Evolutionary conservation across 192 early-diverging fungal genomes (phyloP), one percentile per base, ranked within the genome.

Genomic region (Mycoemilia scoparia): DNA sequence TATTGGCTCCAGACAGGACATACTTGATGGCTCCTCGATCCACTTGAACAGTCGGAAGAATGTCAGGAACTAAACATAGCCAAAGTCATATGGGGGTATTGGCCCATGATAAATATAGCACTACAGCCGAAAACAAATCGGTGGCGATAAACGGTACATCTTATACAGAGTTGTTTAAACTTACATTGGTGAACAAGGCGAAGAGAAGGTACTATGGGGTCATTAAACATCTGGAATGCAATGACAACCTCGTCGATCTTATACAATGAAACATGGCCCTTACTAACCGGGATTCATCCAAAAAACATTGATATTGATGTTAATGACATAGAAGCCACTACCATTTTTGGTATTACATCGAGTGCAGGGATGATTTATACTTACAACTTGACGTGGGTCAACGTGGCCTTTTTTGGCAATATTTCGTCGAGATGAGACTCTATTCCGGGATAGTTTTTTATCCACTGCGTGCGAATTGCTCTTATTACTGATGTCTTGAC

Each of bases 21-120:
- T 89, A 93, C 62, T 96, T 96, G 57, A 96, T 95, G 23, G 95
- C 95, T 4, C 95, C 95, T 9, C 77, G 70, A 51, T 99, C 95
- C 16, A 95, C 88, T 44, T 92, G 86, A 32, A 95, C 58, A 13
- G 64, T 63, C 21, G 89, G 87, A 50, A 96, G 64, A 30, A 92
- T 85, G 57, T 77, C 75, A 0, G 95, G 95, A 64, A 81, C n/a
- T n/a, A n/a, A n/a, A n/a, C n/a, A n/a, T n/a, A n/a, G n/a, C n/a
- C n/a, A n/a, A n/a, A 82, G 81, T 36, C 26, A 20, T 22, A 11
- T 7, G 20, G 10, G 33, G 41, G n/a, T 7, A n/a, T 39, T 20
- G 12, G 27, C 33, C 12, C 28, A 37, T 19, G 20, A 12, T 41
- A 8, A 47, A 33, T 14, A 38, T 21, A 5, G 12, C 19, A 28